These are phyloP conservation scores for Vanderwaltozyma tropicalis DNA, from an alignment of 805 yeast species.

Conservation along the genomic window DNA sequence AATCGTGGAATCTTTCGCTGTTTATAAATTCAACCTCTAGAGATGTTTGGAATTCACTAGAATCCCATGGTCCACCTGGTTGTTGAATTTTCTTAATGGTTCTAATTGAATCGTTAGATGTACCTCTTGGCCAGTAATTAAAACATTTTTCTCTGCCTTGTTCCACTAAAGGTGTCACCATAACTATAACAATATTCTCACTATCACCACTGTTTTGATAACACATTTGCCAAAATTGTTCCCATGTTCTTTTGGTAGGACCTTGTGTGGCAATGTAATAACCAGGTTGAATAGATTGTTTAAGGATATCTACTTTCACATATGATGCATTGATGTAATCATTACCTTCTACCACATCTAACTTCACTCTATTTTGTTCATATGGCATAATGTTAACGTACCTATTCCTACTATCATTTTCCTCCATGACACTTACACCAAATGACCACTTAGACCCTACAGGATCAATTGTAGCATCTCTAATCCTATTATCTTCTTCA, in stretches of 20 bases:
- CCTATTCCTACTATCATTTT: constrained; percentile 38
- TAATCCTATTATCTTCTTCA: constrained; percentile 30
- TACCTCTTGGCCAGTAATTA: constrained; percentile 57
- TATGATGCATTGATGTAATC: constrained; percentile 86
- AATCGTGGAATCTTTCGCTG: constrained; percentile 13
- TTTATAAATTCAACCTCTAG: constrained; percentile 13
- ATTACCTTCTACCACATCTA: constrained; percentile 25
- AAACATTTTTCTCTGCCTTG: constrained; percentile 64
- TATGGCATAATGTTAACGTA: constrained; percentile 57
- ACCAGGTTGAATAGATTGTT: constrained; percentile 18
- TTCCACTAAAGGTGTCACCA: constrained; percentile 71
- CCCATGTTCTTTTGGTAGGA: constrained; percentile 61
- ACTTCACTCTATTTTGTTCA: constrained; percentile 45
- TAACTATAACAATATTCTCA: constrained; percentile 49
- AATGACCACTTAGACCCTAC: constrained; percentile 23
- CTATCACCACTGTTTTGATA: constrained; percentile 47
- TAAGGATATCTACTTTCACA: constrained; percentile 29
- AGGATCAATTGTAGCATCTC: constrained; percentile 28
- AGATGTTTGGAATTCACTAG: constrained; percentile 14
- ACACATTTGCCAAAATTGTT: constrained; percentile 87
- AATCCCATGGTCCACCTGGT: constrained; percentile 16
- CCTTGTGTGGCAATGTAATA: constrained; percentile 66
- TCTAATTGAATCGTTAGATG: constrained; percentile 3
- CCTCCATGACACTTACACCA: constrained; percentile 18
- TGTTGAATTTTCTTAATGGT: constrained; percentile 10